Percentiles rank a stretch among this genome's conserved stretches.
Conservation (phyloP, 257 asterid genomes). For the Solanum clarkiae region DNA sequence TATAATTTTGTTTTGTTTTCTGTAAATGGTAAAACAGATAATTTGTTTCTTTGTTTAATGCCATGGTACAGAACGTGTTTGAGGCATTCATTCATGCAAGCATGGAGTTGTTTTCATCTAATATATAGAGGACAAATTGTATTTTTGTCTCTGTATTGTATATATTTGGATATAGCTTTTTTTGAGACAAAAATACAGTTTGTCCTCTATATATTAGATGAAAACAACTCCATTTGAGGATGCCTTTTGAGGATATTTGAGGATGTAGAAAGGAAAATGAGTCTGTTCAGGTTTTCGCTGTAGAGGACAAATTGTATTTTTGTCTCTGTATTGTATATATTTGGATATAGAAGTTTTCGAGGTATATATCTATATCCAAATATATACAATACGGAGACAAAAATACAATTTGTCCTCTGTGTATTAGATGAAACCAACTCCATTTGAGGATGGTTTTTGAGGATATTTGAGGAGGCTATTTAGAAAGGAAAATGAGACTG, state of each 20-base stretch:
- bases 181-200: neutral
- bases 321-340: neutral
- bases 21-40: neutral
- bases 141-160: neutral
- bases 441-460: neutral
- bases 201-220: neutral
- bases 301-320: neutral
- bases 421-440: neutral
- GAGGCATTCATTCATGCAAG: neutral
- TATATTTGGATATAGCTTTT: neutral
- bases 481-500: neutral
- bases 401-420: neutral
- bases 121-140: neutral
- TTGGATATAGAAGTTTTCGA: neutral
- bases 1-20: neutral
- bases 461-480: neutral
- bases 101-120: neutral
- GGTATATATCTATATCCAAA: neutral
- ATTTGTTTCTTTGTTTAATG: neutral
- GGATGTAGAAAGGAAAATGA: neutral
- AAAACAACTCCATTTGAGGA: neutral
- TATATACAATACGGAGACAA: neutral
- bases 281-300: neutral
- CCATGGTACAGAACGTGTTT: neutral
- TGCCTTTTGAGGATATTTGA: neutral